These are phyloP conservation scores for Apiosordaria backusii DNA, from an alignment of 495 filamentous ascomycete genomes.

Conservation along the genomic window DNA sequence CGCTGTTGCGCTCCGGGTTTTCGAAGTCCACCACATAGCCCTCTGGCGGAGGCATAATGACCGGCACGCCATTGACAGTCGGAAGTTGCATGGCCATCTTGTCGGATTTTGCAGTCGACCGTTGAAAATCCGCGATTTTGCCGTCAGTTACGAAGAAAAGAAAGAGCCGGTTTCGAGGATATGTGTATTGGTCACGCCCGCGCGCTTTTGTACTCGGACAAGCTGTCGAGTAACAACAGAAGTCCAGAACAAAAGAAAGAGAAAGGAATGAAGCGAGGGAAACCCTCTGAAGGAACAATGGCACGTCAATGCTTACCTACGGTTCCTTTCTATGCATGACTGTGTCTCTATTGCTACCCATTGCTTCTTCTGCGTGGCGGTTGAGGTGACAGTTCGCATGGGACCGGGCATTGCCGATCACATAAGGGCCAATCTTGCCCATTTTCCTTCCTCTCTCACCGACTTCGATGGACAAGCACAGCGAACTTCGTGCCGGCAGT, in stretches of 20 bases:
- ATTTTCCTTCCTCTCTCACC: neutral
- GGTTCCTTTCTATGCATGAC: neutral
- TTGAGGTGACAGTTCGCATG: neutral
- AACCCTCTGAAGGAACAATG: neutral
- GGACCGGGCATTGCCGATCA: neutral
- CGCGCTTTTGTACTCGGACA: neutral
- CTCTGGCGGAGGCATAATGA: slow-evolving; percentile 12
- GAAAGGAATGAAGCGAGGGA: neutral
- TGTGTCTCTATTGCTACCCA: neutral
- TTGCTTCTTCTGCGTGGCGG: neutral
- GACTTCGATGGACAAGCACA: neutral
- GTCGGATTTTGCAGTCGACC: neutral
- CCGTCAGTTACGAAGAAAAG: neutral
- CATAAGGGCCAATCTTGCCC: neutral
- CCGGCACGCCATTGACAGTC: slow-evolving; percentile 16
- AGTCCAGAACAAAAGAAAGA: neutral
- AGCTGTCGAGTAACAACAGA: neutral
- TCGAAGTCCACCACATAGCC: slow-evolving; percentile 20
- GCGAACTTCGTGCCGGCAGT: neutral
- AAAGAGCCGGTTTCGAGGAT: neutral
- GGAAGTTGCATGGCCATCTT: neutral
- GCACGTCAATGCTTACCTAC: neutral
- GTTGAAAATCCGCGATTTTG: neutral
- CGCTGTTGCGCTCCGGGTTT: slow-evolving; percentile 4
- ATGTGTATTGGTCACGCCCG: neutral